Conservation (phyloP, 306 rosid genomes). For the Chamaecrista fasciculata region DNA sequence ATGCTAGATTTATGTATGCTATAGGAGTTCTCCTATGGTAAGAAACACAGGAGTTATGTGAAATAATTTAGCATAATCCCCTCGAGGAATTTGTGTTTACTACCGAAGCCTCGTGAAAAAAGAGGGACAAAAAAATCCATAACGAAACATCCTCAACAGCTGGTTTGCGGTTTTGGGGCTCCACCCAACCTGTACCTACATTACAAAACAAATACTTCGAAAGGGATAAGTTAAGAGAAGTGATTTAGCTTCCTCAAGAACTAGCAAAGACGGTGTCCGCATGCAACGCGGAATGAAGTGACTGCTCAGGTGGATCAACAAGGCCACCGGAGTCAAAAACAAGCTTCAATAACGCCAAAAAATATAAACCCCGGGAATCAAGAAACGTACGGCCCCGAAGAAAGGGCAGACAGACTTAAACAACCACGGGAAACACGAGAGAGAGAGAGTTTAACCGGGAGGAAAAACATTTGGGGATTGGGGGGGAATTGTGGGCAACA, state of each 20-base stretch:
- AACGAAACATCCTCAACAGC: background rate
- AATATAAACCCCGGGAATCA: background rate
- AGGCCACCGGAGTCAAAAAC: background rate
- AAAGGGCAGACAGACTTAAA: background rate
- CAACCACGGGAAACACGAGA: background rate
- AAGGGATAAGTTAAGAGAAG: background rate
- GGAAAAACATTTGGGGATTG: background rate
- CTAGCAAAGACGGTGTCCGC: background rate
- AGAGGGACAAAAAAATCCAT: too few relatives aligned
- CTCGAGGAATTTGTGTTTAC: background rate
- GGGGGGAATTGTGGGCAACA: too few relatives aligned
- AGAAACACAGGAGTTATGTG: background rate
- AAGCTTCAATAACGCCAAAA: background rate
- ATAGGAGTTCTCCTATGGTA: background rate
- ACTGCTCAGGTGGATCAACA: background rate
- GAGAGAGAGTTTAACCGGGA: background rate
- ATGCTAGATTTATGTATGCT: background rate
- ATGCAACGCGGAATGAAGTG: constrained; percentile 1
- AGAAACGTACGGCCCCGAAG: background rate
- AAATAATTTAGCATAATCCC: constrained; percentile 1
- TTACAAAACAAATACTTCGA: background rate
- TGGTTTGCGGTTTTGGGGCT: background rate
- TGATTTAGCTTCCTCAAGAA: background rate
- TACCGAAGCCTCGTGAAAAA: background rate
- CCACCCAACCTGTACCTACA: background rate